Conservation (phyloP, 176 grass and related monocot genomes). For the Pharus latifolius region DNA sequence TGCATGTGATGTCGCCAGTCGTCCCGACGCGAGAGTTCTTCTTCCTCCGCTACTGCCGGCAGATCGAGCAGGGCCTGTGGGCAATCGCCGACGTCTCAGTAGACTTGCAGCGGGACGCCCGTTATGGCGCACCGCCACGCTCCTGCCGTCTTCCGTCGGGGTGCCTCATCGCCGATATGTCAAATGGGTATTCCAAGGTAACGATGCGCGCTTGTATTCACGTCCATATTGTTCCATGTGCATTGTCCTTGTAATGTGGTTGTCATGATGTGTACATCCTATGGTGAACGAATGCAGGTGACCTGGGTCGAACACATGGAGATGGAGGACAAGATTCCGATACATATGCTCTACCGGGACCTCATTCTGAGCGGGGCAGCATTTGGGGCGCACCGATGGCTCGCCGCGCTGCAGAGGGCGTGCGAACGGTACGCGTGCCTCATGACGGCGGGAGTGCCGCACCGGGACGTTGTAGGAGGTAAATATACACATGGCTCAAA, state of each 20-base stretch:
- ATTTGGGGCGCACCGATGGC: conserved; percentile 77
- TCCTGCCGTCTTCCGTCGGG: conserved; percentile 64
- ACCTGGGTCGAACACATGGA: conserved; percentile 88
- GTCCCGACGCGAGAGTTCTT: conserved; percentile 73
- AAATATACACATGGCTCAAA: too few species aligned
- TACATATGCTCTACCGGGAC: conserved; percentile 60
- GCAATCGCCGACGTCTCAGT: conserved; percentile 77
- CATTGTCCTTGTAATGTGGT: neutral
- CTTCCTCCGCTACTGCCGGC: conserved; percentile 84
- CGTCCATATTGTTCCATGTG: neutral
- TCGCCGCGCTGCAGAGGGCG: conserved; percentile 59
- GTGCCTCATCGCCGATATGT: conserved; percentile 74
- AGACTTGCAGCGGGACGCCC: conserved; percentile 37
- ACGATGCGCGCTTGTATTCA: neutral
- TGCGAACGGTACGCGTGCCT: conserved; percentile 71
- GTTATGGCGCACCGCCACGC: conserved; percentile 25
- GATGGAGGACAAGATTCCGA: conserved; percentile 50
- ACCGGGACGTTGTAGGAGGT: conserved; percentile 52
- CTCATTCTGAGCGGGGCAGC: conserved; percentile 55
- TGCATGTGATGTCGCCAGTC: conserved; percentile 74
- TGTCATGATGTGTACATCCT: neutral
- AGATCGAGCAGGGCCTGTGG: conserved; percentile 79
- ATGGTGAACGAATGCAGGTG: conserved; percentile 21
- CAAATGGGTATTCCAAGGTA: conserved; percentile 75
- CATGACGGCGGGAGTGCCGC: conserved; percentile 33